Conservation (phyloP, 805 yeast genomes). For the Kodamaea kakaduensis region DNA sequence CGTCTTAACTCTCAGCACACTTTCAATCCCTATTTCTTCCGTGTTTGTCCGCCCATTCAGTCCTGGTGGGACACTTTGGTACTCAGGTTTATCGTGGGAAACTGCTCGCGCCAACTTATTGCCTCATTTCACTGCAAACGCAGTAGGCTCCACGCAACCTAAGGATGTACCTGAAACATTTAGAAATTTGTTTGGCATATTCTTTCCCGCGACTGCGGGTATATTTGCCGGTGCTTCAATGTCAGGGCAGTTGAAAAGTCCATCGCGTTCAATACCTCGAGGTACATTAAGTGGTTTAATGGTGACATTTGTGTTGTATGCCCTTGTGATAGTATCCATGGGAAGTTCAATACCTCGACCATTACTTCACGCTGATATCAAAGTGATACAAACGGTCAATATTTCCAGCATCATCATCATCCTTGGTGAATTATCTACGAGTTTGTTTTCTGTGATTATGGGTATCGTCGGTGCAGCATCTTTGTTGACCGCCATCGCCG, state of each 20-base stretch:
- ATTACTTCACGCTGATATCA: constrained; percentile 71
- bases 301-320: constrained; percentile 72
- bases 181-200: constrained; percentile 84
- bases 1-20: constrained; percentile 62
- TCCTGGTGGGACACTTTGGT: constrained; percentile 42
- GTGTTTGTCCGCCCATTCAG: constrained; percentile 57
- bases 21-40: constrained; percentile 79
- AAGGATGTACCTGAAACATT: constrained; percentile 60
- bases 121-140: constrained; percentile 83
- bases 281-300: constrained; percentile 89
- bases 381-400: constrained; percentile 79
- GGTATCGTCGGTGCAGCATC: constrained; percentile 96
- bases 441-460: constrained; percentile 88
- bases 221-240: constrained; percentile 97
- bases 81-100: constrained; percentile 71
- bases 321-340: constrained; percentile 75
- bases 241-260: constrained; percentile 89
- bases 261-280: constrained; percentile 84
- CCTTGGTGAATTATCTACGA: constrained; percentile 88
- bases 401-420: constrained; percentile 64
- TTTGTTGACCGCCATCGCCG: constrained; percentile 84
- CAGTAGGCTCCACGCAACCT: constrained; percentile 79
- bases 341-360: constrained; percentile 79
- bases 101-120: constrained; percentile 63
- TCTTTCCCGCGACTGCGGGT: constrained; percentile 98